Evolutionary conservation across 352 stramenopile genomes (phyloP).

Genomic region (Globisporangium takayamanum): DNA sequence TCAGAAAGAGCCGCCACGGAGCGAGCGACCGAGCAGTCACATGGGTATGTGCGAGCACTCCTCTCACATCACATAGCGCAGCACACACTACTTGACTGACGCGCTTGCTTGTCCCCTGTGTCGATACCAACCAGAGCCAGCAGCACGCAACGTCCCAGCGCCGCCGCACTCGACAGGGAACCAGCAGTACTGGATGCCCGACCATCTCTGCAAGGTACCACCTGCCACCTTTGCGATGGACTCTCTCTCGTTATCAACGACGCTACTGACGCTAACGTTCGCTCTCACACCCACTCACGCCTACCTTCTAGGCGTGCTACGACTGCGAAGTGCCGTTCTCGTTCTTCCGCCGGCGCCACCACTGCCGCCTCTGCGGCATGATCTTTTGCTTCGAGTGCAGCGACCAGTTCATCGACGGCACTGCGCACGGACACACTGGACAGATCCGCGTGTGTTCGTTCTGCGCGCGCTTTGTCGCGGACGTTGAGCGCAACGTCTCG

Average conservation of each 20-base stretch:
- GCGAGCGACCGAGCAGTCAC: constrained; percentile 12
- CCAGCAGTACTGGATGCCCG: constrained; percentile 85
- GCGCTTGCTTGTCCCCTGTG: not conserved
- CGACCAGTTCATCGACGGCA: constrained; percentile 64
- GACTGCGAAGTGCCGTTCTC: constrained; percentile 75
- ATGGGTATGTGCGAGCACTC: constrained; percentile 3
- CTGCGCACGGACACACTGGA: constrained; percentile 40
- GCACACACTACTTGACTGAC: not conserved
- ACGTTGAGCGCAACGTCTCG: constrained; percentile 28
- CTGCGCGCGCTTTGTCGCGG: constrained; percentile 47
- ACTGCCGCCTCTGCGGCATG: constrained; percentile 80
- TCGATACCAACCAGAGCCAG: constrained; percentile 4
- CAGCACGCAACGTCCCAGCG: constrained; percentile 20
- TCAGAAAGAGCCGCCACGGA: constrained; percentile 16
- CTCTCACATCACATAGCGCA: not conserved
- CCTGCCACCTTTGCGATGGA: no score
- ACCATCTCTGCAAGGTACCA: constrained; percentile 72
- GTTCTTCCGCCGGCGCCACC: constrained; percentile 78
- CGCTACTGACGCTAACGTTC: not conserved
- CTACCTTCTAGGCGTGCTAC: constrained; percentile 57
- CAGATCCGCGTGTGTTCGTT: constrained; percentile 76
- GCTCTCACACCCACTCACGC: not conserved
- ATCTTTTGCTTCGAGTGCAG: constrained; percentile 87
- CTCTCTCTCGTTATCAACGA: no score
- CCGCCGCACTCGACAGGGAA: constrained; percentile 32